Evolutionary conservation across 2,329 filamentous ascomycete species (phyloP).

Genomic region (Cytospora piceae): DNA sequence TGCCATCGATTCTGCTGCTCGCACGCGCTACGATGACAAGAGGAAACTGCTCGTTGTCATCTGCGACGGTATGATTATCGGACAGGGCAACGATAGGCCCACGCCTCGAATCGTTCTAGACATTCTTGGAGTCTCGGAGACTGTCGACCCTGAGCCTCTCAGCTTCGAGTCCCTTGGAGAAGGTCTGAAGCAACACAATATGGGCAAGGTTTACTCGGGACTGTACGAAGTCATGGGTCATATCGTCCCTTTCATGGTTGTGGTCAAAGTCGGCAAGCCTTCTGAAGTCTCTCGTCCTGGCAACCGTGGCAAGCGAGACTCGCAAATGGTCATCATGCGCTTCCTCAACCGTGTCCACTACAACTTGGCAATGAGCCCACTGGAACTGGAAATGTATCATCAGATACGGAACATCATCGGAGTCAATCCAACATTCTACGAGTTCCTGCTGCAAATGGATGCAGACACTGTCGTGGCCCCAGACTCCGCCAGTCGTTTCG

Average conservation of each 20-base stretch:
- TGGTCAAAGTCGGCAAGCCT: slow-evolving; percentile 97
- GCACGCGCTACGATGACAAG: slow-evolving; percentile 98
- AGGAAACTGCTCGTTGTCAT: slow-evolving; percentile 91
- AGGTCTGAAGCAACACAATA: slow-evolving; percentile 97
- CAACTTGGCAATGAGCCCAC: slow-evolving; percentile 91
- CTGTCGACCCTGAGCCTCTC: slow-evolving; percentile 90
- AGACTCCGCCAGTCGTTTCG: slow-evolving; percentile 90
- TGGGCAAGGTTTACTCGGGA: slow-evolving; percentile 98
- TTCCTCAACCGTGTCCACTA: slow-evolving; percentile 99
- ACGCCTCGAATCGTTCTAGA: slow-evolving; percentile 96
- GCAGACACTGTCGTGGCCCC: slow-evolving; percentile 92
- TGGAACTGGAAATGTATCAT: slow-evolving; percentile 98
- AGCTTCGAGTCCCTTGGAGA: slow-evolving; percentile 97
- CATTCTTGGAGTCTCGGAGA: slow-evolving; percentile 92
- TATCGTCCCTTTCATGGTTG: slow-evolving; percentile 94
- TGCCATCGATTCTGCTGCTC: slow-evolving; percentile 92
- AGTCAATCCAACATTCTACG: slow-evolving; percentile 97
- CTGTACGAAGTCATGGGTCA: slow-evolving; percentile 97
- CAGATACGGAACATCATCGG: slow-evolving; percentile 99
- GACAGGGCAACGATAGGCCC: slow-evolving; percentile 94
- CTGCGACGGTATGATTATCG: slow-evolving; percentile 99
- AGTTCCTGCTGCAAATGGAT: slow-evolving; percentile 95
- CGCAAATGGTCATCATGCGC: slow-evolving; percentile 97
- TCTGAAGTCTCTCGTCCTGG: slow-evolving; percentile 93
- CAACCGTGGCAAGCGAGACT: slow-evolving; percentile 99